These are phyloP conservation scores for Stephania yunnanensis DNA, from an alignment of 164 flowering plant species.

Conservation along the genomic window DNA sequence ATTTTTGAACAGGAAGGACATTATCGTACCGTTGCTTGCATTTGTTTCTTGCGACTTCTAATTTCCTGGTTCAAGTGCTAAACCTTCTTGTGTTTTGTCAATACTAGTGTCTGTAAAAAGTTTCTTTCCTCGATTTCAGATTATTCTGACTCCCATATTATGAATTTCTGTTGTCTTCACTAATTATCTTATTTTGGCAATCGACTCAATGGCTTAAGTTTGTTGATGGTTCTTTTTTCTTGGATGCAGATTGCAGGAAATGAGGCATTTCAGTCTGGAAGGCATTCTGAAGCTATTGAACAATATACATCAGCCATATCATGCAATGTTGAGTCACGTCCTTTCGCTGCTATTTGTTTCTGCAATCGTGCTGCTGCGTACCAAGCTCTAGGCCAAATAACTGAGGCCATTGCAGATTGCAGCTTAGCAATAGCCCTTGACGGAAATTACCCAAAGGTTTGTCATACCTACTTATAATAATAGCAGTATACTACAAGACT, in stretches of 20 bases:
- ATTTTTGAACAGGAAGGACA: not conserved
- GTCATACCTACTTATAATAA: constrained; percentile 6
- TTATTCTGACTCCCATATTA: not conserved
- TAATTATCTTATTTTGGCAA: not conserved
- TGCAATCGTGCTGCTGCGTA: constrained; percentile 98
- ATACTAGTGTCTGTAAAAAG: no score
- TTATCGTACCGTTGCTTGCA: not conserved
- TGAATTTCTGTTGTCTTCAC: not conserved
- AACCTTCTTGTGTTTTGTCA: no score
- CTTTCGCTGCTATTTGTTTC: constrained; percentile 89
- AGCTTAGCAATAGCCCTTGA: constrained; percentile 90
- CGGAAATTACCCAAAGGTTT: constrained; percentile 73
- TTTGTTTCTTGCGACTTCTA: not conserved
- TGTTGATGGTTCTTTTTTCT: constrained; percentile 1
- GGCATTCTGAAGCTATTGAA: constrained; percentile 75
- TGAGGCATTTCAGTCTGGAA: constrained; percentile 70
- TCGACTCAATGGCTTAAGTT: not conserved
- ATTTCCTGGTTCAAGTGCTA: no score
- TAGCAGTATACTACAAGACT: not conserved
- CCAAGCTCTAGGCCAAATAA: constrained; percentile 74
- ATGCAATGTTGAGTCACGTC: constrained; percentile 64
- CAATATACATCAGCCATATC: constrained; percentile 81
- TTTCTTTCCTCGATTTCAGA: not conserved
- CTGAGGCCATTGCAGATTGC: constrained; percentile 97
- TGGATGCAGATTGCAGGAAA: constrained; percentile 69